Conservation (phyloP, 2,329 filamentous ascomycete genomes). For the Fusarium burgessii region DNA sequence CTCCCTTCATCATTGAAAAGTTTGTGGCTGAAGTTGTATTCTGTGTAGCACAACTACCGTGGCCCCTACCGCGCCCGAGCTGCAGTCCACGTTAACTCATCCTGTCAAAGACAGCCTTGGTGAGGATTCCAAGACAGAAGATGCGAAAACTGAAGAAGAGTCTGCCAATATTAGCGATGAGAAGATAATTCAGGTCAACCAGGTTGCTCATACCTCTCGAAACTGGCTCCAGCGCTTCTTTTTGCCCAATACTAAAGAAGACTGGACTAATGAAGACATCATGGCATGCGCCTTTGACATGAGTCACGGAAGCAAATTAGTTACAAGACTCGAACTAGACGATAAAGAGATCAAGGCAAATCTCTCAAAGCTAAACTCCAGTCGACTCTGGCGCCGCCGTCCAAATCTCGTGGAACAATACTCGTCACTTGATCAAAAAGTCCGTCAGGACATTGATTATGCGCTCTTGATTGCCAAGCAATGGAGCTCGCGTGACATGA, state of each 20-base stretch:
- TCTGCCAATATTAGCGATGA: too few relatives aligned
- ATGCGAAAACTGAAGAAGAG: accelerated
- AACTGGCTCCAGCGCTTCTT: constrained; percentile 4
- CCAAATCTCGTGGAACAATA: background rate
- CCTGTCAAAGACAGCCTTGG: background rate
- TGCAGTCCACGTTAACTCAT: too few relatives aligned
- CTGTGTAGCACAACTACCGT: background rate
- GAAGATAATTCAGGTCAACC: too few relatives aligned
- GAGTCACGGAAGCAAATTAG: background rate
- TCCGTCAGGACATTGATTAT: background rate
- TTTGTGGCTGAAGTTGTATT: background rate
- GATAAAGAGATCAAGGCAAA: background rate
- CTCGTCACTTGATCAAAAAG: background rate
- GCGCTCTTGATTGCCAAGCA: background rate
- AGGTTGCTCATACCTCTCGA: accelerated
- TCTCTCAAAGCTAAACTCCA: background rate
- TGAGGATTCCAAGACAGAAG: background rate
- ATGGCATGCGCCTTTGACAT: background rate
- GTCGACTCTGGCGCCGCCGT: background rate
- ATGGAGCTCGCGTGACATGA: background rate
- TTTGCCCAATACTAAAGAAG: background rate
- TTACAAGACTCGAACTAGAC: background rate
- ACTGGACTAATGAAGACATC: background rate
- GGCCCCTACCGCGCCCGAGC: background rate
- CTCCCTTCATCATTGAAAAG: accelerated